These are phyloP conservation scores for Fusarium longipes DNA, from an alignment of 2,329 filamentous ascomycete genomes.

Conservation along the genomic window DNA sequence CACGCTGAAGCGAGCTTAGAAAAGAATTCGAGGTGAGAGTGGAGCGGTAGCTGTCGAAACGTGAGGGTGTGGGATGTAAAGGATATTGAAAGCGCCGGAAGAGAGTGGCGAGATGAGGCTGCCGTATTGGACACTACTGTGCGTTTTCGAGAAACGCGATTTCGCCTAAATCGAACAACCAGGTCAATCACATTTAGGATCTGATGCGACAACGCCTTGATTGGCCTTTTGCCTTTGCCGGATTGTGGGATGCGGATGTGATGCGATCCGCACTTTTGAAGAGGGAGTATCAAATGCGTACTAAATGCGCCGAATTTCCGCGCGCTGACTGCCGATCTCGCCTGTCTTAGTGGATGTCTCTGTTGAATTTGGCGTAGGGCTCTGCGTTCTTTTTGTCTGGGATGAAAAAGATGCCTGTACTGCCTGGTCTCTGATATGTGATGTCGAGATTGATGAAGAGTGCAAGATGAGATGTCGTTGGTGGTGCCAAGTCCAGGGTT, in stretches of 20 bases:
- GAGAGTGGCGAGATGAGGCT: constrained; percentile 45
- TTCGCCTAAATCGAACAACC: constrained; percentile 38
- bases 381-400: constrained; percentile 9
- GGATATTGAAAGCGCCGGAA: constrained; percentile 36
- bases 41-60: constrained; percentile 30
- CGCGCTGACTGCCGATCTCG: constrained; percentile 36
- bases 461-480: constrained; percentile 21
- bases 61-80: constrained; percentile 30
- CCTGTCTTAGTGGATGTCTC: constrained; percentile 18
- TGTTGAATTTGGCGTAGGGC: constrained; percentile 13
- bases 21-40: constrained; percentile 26
- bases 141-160: constrained; percentile 28
- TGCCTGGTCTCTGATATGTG: background rate
- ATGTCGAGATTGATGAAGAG: background rate
- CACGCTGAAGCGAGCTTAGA: constrained; percentile 28
- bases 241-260: constrained; percentile 32
- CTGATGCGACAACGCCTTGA: constrained; percentile 42
- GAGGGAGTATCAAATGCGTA: constrained; percentile 25
- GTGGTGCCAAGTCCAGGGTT: constrained; percentile 26
- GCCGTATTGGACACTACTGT: constrained; percentile 16
- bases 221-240: constrained; percentile 28
- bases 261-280: constrained; percentile 44
- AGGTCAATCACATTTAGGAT: constrained; percentile 33
- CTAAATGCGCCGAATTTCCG: constrained; percentile 35
- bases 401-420: background rate